Conservation (phyloP, 2,329 filamentous ascomycete genomes). For the Pseudogymnoascus sp. region DNA sequence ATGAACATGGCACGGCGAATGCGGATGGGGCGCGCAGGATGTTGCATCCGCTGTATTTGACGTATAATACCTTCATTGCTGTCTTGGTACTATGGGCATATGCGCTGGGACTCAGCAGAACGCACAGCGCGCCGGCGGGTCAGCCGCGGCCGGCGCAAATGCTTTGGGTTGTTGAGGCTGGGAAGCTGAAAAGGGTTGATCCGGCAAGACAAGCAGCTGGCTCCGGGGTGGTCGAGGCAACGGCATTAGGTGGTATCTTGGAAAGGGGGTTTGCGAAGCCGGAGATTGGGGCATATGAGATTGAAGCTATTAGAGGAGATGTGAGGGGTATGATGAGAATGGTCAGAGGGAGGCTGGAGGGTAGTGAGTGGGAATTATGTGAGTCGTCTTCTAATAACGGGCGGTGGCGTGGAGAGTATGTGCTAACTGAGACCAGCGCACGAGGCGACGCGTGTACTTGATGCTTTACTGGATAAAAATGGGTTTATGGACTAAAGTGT, state of each 20-base stretch:
- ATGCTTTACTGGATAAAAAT: conserved; percentile 12
- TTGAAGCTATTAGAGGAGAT: conserved; percentile 2
- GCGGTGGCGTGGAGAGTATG: background rate
- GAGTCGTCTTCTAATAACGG: background rate
- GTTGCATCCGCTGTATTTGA: conserved; percentile 11
- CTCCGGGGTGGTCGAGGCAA: background rate
- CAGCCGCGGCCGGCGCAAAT: background rate
- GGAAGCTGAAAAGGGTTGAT: background rate
- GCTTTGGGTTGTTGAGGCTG: conserved; percentile 1
- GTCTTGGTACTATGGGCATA: conserved; percentile 9
- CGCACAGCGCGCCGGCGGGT: background rate
- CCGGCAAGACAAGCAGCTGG: background rate
- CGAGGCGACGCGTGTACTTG: conserved; percentile 11
- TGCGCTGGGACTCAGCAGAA: conserved; percentile 5
- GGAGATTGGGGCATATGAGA: background rate
- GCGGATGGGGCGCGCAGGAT: background rate
- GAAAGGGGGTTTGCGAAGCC: conserved; percentile 7
- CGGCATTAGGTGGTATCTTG: background rate
- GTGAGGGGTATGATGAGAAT: conserved; percentile 6
- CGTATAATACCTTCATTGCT: conserved; percentile 7
- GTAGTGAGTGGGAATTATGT: conserved; percentile 10
- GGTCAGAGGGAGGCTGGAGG: background rate
- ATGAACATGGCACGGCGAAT: conserved; percentile 12
- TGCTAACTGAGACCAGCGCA: conserved; percentile 1
- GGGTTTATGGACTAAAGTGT: conserved; percentile 10